Conservation (phyloP, 1,284 basidiomycete genomes). For the Microbotryum silenes-acaulis region DNA sequence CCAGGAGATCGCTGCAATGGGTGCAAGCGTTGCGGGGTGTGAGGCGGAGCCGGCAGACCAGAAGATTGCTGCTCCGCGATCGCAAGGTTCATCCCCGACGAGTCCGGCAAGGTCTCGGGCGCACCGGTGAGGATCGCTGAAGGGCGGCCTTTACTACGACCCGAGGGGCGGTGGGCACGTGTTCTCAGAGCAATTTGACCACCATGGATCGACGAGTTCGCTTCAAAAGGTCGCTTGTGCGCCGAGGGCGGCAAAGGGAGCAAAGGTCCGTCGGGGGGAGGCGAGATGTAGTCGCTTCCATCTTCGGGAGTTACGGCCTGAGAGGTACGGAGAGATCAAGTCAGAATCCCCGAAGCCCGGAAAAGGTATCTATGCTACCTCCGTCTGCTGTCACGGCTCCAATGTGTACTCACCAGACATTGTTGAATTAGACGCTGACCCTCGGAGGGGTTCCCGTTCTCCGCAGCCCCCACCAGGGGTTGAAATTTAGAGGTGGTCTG, state of each 20-base stretch:
- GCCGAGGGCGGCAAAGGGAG: constrained; percentile 28
- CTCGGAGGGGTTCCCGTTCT: constrained; percentile 48
- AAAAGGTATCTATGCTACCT: no score
- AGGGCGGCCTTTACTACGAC: constrained; percentile 17
- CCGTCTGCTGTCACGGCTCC: not conserved
- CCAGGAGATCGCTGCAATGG: constrained; percentile 18
- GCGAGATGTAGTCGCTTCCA: constrained; percentile 28
- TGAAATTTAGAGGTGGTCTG: constrained; percentile 62
- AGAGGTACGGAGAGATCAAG: not conserved
- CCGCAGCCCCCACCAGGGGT: constrained; percentile 80
- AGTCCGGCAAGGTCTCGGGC: constrained; percentile 66
- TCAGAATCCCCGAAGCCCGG: not conserved
- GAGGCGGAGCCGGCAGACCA: constrained; percentile 6
- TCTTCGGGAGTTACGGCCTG: constrained; percentile 26
- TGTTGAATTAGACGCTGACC: constrained; percentile 95
- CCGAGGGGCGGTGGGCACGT: constrained; percentile 21
- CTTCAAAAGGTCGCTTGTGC: constrained; percentile 28
- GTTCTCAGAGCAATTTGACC: constrained; percentile 32
- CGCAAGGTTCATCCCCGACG: constrained; percentile 17
- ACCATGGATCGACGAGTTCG: constrained; percentile 26
- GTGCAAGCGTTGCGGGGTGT: constrained; percentile 13
- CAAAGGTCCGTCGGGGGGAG: constrained; percentile 28
- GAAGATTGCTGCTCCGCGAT: constrained; percentile 2
- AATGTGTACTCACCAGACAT: constrained; percentile 34
- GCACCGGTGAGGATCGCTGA: constrained; percentile 46